phyloP scores from a whole-genome alignment of 1,284 basidiomycete genomes.

The Pseudozyma hubeiensis region DNA sequence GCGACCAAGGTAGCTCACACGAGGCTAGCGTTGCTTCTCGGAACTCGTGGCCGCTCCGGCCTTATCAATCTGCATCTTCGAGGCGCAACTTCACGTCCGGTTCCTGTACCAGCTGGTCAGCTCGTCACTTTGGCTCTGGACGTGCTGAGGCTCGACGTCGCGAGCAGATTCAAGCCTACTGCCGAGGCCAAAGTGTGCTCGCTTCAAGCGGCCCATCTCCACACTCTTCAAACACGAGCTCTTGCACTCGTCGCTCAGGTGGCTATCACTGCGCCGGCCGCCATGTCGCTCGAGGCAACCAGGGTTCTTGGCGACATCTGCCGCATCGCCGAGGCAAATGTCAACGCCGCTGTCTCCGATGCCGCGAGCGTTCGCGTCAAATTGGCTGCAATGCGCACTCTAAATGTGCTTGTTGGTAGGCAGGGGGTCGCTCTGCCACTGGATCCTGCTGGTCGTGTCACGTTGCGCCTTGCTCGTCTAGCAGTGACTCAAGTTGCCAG shows the following conservation, averaged over 20 bases:
- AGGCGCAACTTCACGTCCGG: constrained; percentile 75
- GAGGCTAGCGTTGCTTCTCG: constrained; percentile 39
- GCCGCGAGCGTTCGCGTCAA: constrained; percentile 16
- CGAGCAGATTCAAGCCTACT: constrained; percentile 34
- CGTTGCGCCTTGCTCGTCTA: constrained; percentile 49
- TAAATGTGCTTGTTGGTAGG: constrained; percentile 31
- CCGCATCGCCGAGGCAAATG: constrained; percentile 29
- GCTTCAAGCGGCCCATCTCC: constrained; percentile 26
- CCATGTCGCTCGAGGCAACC: constrained; percentile 23
- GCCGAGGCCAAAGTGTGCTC: constrained; percentile 43
- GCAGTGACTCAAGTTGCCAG: constrained; percentile 22
- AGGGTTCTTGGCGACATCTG: constrained; percentile 39
- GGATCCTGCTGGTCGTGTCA: constrained; percentile 44
- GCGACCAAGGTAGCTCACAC: constrained; percentile 31
- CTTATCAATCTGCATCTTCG: constrained; percentile 39
- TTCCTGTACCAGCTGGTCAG: constrained; percentile 78
- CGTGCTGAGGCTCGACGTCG: constrained; percentile 72
- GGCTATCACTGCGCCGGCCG: constrained; percentile 25
- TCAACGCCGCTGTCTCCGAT: background rate
- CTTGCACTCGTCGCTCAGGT: constrained; percentile 40
- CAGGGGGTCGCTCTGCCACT: constrained; percentile 35
- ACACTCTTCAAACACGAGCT: constrained; percentile 33
- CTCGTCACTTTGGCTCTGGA: constrained; percentile 68
- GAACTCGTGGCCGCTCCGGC: constrained; percentile 27
- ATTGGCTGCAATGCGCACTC: constrained; percentile 37